A percentile compares a stretch with the other conserved stretches of the same genome.
Evolutionary conservation across 2,329 filamentous ascomycete genomes (phyloP).

Genomic region (Colletotrichum chlorophyti): DNA sequence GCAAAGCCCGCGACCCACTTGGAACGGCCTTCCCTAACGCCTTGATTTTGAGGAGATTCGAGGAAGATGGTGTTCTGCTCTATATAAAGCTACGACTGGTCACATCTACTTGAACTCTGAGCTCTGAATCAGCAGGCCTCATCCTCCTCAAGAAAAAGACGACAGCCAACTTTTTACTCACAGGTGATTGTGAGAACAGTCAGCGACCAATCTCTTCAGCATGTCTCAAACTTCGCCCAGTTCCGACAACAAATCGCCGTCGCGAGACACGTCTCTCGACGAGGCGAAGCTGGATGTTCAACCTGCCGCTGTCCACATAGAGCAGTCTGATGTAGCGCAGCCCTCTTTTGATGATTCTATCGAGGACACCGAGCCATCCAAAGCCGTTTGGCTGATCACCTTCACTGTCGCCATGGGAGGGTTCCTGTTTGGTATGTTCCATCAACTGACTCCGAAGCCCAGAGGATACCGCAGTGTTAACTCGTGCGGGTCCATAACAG

Average conservation of each 20-base stretch:
- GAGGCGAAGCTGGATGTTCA: conserved; percentile 1
- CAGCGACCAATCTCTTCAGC: not conserved
- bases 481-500: too few relatives aligned
- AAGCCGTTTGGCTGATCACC: conserved; percentile 36
- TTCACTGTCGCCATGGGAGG: conserved; percentile 37
- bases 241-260: conserved; percentile 1
- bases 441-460: too few relatives aligned
- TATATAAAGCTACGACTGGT: too few relatives aligned
- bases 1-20: conserved; percentile 3
- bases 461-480: too few relatives aligned
- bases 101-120: too few relatives aligned
- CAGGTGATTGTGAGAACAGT: not conserved
- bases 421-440: conserved; percentile 33
- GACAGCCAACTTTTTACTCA: not conserved
- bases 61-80: too few relatives aligned
- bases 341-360: conserved; percentile 34
- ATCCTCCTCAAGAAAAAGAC: too few relatives aligned
- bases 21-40: not conserved
- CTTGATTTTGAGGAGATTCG: too few relatives aligned
- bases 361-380: conserved; percentile 34
- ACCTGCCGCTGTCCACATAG: conserved; percentile 1
- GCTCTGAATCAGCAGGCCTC: too few relatives aligned
- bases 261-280: conserved; percentile 4
- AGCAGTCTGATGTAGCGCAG: conserved; percentile 33
- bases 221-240: conserved; percentile 10